Base-by-base conservation (phyloP, 768 basidiomycete genomes). In the Gymnopilus dilepis region DNA sequence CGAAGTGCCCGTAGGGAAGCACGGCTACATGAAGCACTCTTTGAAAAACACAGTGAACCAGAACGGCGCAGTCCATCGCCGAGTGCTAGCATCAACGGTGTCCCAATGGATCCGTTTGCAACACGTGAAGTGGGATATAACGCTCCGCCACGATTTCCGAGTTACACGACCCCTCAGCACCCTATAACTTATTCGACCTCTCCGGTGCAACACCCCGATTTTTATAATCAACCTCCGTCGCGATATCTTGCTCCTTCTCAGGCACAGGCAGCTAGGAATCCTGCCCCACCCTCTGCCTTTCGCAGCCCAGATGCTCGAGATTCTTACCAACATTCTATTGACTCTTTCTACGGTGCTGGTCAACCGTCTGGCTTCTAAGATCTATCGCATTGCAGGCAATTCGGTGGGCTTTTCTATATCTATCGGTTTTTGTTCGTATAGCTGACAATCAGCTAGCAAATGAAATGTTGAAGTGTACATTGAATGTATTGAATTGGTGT, bases 281-380 rank as follows among this genome's bases (percentile, higher is more conserved):
- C 53, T 50, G 62, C 63, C 42, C 61, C 65, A 38, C 67, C 66
- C 9, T 61, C 61, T n/a, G 59, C 63, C 3, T 67, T 59, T 65
- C 66, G 66, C 31, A 59, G 58, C 34, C 59, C 57, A 24, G 58
- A 58, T 38, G 60, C 54, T 19, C 72, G 73, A 41, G 65, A 64
- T 43, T 73, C 75, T 9, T 71, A 72, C 54, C 76, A 76, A 43
- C 70, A 67, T 21, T 78, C 78, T 26, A 67, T 78, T 59, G 79
- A 80, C 67, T 80, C 79, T 1, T 80, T 80, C 64, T 80, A 78
- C 54, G 78, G 79, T 30, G 76, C 59, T 48, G 59, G 64, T 30
- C 65, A 65, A 56, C 59, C 60, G 24, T 51, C 54, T 56, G 41
- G 21, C 31, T 15, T 52, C 15, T 56, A 52, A 48, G 8, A 30